A percentile compares a stretch with the other conserved stretches of the same genome.
phyloP scores from a whole-genome alignment of 345 rosid genomes.

The Lepidium africanum region DNA sequence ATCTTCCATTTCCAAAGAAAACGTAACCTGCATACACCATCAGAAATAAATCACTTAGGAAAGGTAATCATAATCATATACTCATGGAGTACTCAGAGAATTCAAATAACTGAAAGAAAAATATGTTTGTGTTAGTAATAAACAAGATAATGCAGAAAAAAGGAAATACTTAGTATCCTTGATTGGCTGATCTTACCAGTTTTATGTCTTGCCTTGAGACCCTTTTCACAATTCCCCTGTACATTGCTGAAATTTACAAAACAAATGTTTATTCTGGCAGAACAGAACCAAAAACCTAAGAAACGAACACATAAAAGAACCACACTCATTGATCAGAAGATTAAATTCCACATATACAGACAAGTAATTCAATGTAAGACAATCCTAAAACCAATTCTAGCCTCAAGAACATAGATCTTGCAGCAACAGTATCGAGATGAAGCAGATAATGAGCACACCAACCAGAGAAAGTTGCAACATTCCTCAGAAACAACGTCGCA shows the following conservation, averaged over 20 bases:
- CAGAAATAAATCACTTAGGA: neutral
- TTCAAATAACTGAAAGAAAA: neutral
- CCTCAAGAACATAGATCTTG: neutral
- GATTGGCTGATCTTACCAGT: neutral
- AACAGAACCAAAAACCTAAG: neutral
- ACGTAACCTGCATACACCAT: constrained; percentile 45
- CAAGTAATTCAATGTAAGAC: neutral
- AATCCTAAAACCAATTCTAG: neutral
- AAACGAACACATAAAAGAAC: neutral
- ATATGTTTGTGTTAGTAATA: neutral
- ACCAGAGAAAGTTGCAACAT: neutral
- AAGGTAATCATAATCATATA: neutral
- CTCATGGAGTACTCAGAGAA: neutral
- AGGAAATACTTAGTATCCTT: neutral
- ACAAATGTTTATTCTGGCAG: neutral
- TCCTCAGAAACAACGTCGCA: neutral
- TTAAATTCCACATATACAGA: neutral
- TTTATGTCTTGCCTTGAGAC: constrained; percentile 18
- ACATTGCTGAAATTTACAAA: constrained; percentile 21
- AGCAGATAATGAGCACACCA: neutral
- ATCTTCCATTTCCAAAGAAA: constrained; percentile 49
- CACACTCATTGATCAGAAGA: neutral
- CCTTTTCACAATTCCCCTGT: constrained; percentile 12
- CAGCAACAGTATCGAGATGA: neutral
- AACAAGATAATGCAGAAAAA: neutral